These are phyloP conservation scores for Vitis hybrid DNA, from an alignment of 177 flowering plant genomes.

Conservation along the genomic window DNA sequence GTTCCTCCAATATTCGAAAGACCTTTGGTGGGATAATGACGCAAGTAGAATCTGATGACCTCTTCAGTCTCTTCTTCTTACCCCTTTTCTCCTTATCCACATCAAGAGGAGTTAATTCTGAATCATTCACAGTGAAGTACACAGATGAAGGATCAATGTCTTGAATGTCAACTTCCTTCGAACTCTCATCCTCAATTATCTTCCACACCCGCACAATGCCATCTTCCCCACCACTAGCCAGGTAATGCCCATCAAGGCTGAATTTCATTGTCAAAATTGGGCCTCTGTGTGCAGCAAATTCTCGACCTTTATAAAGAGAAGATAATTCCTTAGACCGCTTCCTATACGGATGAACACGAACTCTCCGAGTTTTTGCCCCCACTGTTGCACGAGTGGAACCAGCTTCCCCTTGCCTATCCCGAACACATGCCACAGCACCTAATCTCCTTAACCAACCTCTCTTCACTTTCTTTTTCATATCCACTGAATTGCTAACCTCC, in stretches of 20 bases:
- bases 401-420: conserved; percentile 30
- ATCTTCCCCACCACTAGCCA: conserved; percentile 92
- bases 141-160: conserved; percentile 53
- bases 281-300: conserved; percentile 75
- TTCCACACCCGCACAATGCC: conserved; percentile 80
- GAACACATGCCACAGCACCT: conserved; percentile 35
- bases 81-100: conserved; percentile 39
- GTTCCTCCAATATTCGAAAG: conserved; percentile 67
- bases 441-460: conserved; percentile 65
- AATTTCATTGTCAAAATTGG: conserved; percentile 82
- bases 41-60: conserved; percentile 54
- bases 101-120: conserved; percentile 45
- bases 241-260: conserved; percentile 69
- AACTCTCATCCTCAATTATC: conserved; percentile 60
- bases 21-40: conserved; percentile 67
- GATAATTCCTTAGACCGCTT: conserved; percentile 73
- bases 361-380: conserved; percentile 26
- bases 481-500: conserved; percentile 20
- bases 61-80: conserved; percentile 39
- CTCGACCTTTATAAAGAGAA: conserved; percentile 63
- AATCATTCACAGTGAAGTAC: conserved; percentile 48
- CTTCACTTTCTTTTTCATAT: conserved; percentile 35
- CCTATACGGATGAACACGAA: conserved; percentile 43
- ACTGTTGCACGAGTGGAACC: conserved; percentile 3
- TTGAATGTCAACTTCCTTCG: conserved; percentile 28